phyloP scores from a whole-genome alignment of 2,329 filamentous ascomycete species.

The Septoria petroselini region DNA sequence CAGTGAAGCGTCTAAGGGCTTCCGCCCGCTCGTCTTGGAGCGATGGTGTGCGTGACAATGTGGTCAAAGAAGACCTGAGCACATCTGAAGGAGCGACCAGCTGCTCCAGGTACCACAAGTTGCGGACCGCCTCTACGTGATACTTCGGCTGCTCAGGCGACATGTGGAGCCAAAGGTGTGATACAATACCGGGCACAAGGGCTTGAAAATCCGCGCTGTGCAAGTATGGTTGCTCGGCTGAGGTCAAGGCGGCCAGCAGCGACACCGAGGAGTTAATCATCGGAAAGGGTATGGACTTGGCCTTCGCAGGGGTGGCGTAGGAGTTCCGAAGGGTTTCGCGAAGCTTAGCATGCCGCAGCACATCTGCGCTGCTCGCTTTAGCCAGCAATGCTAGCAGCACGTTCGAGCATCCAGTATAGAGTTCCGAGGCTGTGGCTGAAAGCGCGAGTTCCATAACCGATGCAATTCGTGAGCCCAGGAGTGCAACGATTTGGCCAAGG shows the following conservation, averaged over 20 bases:
- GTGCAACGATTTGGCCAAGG: background rate
- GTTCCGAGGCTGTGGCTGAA: background rate
- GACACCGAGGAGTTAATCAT: constrained; percentile 26
- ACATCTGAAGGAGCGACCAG: constrained; percentile 22
- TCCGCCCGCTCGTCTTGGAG: constrained; percentile 43
- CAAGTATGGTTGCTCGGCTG: constrained; percentile 8
- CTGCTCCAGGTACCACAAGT: constrained; percentile 77
- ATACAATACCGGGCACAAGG: constrained; percentile 66
- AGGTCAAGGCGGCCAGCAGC: constrained; percentile 18
- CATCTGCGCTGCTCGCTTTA: background rate
- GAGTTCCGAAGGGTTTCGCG: constrained; percentile 2
- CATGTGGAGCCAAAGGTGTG: constrained; percentile 73
- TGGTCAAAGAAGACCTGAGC: constrained; percentile 24
- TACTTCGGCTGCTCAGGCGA: constrained; percentile 84
- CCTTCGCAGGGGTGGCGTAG: background rate
- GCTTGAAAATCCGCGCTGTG: constrained; percentile 52
- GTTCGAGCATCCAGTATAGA: constrained; percentile 3
- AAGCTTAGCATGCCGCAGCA: constrained; percentile 1
- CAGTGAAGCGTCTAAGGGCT: constrained; percentile 65
- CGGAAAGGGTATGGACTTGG: constrained; percentile 20
- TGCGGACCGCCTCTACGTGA: constrained; percentile 86
- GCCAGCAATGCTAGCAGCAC: constrained; percentile 16
- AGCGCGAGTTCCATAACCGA: constrained; percentile 10
- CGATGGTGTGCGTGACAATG: constrained; percentile 11
- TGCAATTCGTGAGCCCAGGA: constrained; percentile 6